phyloP scores from a whole-genome alignment of 495 filamentous ascomycete species.

The Lasiosphaeria miniovina region DNA sequence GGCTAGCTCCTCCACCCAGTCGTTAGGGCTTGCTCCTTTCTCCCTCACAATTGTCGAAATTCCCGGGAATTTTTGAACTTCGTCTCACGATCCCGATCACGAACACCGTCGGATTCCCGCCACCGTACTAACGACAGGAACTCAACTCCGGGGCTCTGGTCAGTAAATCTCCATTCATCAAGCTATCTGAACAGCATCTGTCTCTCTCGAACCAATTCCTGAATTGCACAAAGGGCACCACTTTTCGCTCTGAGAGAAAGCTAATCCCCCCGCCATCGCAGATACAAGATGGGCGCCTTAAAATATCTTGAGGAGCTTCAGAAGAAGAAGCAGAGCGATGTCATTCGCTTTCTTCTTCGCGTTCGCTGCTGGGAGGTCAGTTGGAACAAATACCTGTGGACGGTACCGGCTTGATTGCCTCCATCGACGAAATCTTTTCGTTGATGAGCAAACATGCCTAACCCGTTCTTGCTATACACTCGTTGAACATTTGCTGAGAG shows the following conservation, averaged over 20 bases:
- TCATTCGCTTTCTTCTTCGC: conserved; percentile 97
- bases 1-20: conserved; percentile 14
- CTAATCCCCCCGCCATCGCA: conserved; percentile 5
- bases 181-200: neutral
- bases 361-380: conserved; percentile 99
- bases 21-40: conserved; percentile 33
- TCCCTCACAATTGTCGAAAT: conserved; percentile 25
- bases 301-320: conserved; percentile 99
- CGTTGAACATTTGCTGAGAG: conserved; percentile 99
- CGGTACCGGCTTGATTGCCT: conserved; percentile 12
- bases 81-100: conserved; percentile 15
- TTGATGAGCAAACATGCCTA: conserved; percentile 1
- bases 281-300: conserved; percentile 80
- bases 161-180: conserved; percentile 12
- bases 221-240: neutral
- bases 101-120: conserved; percentile 25
- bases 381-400: conserved; percentile 39
- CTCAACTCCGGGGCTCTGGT: conserved; percentile 22
- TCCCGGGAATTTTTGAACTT: conserved; percentile 21
- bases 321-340: conserved; percentile 99
- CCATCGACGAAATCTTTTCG: conserved; percentile 1
- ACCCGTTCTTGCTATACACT: conserved; percentile 82
- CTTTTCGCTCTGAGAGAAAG: neutral
- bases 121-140: conserved; percentile 34
- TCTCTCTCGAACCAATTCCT: neutral